Evolutionary conservation across 2,329 filamentous ascomycete species (phyloP).

Genomic region (Sporothrix phasma): DNA sequence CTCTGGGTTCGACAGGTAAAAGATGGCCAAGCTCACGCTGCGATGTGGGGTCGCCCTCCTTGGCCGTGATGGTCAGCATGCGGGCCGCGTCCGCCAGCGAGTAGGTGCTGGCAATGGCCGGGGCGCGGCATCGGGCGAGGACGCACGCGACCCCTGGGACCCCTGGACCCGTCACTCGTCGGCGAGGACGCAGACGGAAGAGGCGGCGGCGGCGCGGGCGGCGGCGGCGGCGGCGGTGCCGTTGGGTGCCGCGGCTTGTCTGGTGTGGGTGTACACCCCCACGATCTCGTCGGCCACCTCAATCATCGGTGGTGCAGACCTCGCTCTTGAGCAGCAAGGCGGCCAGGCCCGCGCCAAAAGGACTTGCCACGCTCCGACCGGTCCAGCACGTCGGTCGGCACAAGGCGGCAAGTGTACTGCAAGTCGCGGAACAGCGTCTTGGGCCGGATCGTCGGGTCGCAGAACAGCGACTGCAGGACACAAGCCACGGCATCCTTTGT

Average conservation of each 20-base stretch:
- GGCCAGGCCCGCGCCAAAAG: constrained; percentile 78
- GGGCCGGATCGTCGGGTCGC: constrained; percentile 58
- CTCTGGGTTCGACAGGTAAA: constrained; percentile 88
- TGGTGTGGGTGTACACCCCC: constrained; percentile 50
- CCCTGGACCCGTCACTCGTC: not conserved
- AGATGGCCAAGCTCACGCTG: constrained; percentile 87
- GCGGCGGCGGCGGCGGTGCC: constrained; percentile 9
- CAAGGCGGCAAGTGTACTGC: constrained; percentile 61
- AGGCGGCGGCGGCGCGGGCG: not conserved
- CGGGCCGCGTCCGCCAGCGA: constrained; percentile 70
- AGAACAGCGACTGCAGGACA: constrained; percentile 57
- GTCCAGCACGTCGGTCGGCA: constrained; percentile 50
- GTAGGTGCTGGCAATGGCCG: constrained; percentile 44
- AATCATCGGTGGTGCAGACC: constrained; percentile 68
- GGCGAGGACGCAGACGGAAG: constrained; percentile 6
- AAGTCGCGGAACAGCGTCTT: constrained; percentile 73
- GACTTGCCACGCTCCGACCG: constrained; percentile 60
- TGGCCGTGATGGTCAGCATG: constrained; percentile 89
- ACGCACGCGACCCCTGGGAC: not conserved
- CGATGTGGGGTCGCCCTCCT: constrained; percentile 78
- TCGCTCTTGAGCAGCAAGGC: constrained; percentile 83
- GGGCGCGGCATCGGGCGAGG: constrained; percentile 11
- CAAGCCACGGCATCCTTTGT: constrained; percentile 56
- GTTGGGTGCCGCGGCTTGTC: constrained; percentile 16
- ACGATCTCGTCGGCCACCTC: constrained; percentile 48